phyloP scores from a whole-genome alignment of 2,329 filamentous ascomycete species.

The Penicillium janthinellum region DNA sequence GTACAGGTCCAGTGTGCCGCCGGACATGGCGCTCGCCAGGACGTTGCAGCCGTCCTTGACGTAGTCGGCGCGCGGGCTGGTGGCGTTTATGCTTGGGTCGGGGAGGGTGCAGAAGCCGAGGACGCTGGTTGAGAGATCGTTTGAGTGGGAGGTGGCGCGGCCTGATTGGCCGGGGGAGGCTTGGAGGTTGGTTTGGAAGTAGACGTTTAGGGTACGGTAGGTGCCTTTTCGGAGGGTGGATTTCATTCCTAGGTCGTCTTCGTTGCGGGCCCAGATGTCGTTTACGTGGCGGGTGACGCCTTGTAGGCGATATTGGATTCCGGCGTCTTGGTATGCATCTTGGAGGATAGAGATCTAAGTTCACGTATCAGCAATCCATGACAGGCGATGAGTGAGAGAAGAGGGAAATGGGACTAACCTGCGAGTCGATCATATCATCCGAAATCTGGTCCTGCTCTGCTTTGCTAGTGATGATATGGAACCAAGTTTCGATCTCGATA shows the following conservation, averaged over 20 bases:
- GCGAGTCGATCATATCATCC: constrained; percentile 37
- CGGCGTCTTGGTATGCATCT: constrained; percentile 47
- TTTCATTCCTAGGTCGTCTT: constrained; percentile 56
- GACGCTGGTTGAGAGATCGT: constrained; percentile 36
- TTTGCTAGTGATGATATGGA: constrained; percentile 45
- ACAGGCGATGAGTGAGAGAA: constrained; percentile 6
- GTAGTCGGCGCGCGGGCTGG: constrained; percentile 45
- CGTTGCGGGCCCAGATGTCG: constrained; percentile 56
- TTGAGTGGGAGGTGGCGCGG: constrained; percentile 13
- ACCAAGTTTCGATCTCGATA: constrained; percentile 46
- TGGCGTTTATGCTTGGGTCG: constrained; percentile 42
- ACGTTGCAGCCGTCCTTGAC: constrained; percentile 59
- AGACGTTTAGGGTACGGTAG: constrained; percentile 60
- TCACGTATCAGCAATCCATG: neutral
- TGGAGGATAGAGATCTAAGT: constrained; percentile 44
- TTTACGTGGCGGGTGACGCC: constrained; percentile 55
- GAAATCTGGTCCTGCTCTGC: constrained; percentile 32
- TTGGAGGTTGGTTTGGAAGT: constrained; percentile 60
- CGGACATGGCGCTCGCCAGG: constrained; percentile 59
- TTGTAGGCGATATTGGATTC: constrained; percentile 54
- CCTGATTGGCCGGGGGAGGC: constrained; percentile 26
- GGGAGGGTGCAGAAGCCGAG: constrained; percentile 59
- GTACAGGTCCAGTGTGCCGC: constrained; percentile 53
- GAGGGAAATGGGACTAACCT: constrained; percentile 30
- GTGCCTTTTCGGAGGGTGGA: constrained; percentile 54